Evolutionary conservation across 345 rosid species (phyloP).

Genomic region (Abelmoschus esculentus): DNA sequence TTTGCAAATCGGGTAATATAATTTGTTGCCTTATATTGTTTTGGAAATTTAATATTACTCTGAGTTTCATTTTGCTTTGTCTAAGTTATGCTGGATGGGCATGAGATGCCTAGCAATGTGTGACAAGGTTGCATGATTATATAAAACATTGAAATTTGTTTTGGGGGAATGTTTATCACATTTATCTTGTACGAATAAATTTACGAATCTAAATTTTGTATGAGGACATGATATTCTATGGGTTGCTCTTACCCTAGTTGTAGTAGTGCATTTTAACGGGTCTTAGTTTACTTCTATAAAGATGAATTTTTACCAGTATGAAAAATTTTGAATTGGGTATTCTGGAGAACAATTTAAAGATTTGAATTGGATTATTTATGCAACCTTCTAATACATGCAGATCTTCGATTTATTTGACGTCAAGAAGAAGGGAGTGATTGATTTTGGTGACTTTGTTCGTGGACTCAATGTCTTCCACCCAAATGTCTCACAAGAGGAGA

Average conservation of each 20-base stretch:
- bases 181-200: background rate
- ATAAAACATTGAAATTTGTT: too few species aligned
- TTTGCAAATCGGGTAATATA: constrained; percentile 78
- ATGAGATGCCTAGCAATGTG: background rate
- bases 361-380: background rate
- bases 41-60: background rate
- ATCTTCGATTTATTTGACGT: constrained; percentile 91
- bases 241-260: too few species aligned
- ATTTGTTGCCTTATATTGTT: background rate
- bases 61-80: background rate
- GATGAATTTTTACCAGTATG: background rate
- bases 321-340: too few species aligned
- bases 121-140: too few species aligned
- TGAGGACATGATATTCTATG: background rate
- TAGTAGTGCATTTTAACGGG: too few species aligned
- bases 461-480: constrained; percentile 92
- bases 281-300: background rate
- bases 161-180: too few species aligned
- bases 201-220: background rate
- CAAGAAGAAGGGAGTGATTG: constrained; percentile 84
- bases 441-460: constrained; percentile 92
- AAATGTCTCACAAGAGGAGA: constrained; percentile 68
- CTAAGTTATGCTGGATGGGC: background rate
- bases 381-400: constrained; percentile 33
- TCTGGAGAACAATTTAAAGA: background rate